These are phyloP conservation scores for Xylariaceae sp. DNA, from an alignment of 2,329 filamentous ascomycete genomes.

Conservation along the genomic window DNA sequence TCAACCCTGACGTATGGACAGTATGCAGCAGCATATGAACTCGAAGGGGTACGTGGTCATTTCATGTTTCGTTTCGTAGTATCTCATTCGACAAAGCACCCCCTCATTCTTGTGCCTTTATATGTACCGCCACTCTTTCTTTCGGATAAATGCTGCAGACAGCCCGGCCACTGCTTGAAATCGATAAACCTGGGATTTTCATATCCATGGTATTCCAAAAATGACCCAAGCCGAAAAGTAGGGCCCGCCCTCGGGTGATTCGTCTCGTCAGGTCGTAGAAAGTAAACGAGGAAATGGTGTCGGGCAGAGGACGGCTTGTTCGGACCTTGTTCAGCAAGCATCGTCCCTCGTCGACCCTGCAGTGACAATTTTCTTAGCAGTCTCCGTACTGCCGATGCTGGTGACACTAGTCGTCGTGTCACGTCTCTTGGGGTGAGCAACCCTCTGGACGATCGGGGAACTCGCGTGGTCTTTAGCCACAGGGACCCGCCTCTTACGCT, in stretches of 20 bases:
- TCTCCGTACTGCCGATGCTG: slow-evolving; percentile 57
- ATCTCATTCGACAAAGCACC: not conserved
- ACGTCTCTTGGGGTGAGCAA: slow-evolving; percentile 41
- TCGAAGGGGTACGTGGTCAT: too few species aligned
- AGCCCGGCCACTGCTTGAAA: too few species aligned
- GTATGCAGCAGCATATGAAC: too few species aligned
- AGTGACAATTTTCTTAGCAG: slow-evolving; percentile 52
- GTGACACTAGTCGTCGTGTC: slow-evolving; percentile 57
- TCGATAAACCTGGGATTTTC: too few species aligned
- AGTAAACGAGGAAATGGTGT: too few species aligned
- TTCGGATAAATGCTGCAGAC: not conserved
- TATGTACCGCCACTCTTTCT: not conserved
- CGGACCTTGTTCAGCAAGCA: not conserved
- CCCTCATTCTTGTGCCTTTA: not conserved
- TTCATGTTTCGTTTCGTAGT: not conserved
- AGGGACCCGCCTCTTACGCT: slow-evolving; percentile 40
- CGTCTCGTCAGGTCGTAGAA: too few species aligned
- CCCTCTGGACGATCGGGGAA: slow-evolving; percentile 29
- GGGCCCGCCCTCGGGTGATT: too few species aligned
- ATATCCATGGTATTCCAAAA: too few species aligned
- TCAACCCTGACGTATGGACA: too few species aligned
- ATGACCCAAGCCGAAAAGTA: too few species aligned
- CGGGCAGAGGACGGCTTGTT: too few species aligned
- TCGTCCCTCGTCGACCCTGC: slow-evolving; percentile 28
- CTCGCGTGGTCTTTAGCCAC: slow-evolving; percentile 23